Evolutionary conservation across 1,139 yeast genomes (phyloP).

Genomic region (Scheffersomyces stambukii): DNA sequence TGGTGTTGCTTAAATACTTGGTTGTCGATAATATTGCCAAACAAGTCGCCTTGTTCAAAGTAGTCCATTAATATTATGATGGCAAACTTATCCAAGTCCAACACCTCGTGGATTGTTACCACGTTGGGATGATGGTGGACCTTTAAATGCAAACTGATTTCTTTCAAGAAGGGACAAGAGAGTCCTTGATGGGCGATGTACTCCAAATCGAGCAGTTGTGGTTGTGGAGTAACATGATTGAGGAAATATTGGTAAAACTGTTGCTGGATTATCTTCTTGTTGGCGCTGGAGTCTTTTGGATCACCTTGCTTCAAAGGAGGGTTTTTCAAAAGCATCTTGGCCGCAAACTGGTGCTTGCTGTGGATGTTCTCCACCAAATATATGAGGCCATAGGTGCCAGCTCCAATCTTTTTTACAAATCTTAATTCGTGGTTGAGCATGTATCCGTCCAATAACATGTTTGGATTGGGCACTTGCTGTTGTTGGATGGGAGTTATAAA

Average conservation of each 20-base stretch:
- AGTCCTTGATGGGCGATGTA: constrained; percentile 38
- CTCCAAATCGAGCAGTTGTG: constrained; percentile 36
- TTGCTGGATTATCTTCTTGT: constrained; percentile 30
- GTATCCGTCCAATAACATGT: constrained; percentile 21
- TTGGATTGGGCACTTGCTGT: constrained; percentile 8
- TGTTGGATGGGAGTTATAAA: constrained; percentile 3
- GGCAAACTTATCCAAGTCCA: constrained; percentile 49
- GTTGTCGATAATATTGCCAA: constrained; percentile 71
- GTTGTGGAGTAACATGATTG: constrained; percentile 12
- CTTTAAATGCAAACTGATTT: constrained; percentile 65
- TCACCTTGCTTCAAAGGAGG: constrained; percentile 17
- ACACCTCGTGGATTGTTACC: constrained; percentile 70
- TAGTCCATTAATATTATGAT: constrained; percentile 74
- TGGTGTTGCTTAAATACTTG: constrained; percentile 48
- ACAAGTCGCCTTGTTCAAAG: constrained; percentile 78
- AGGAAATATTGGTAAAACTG: constrained; percentile 28
- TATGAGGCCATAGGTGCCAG: constrained; percentile 87
- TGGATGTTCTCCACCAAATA: constrained; percentile 59
- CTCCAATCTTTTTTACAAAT: constrained; percentile 62
- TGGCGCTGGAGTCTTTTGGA: constrained; percentile 23
- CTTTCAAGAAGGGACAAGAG: constrained; percentile 52
- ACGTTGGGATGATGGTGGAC: constrained; percentile 79
- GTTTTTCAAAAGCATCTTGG: constrained; percentile 65
- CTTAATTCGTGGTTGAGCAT: constrained; percentile 16
- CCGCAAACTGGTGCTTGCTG: constrained; percentile 56